Percentiles rank a stretch among this genome's conserved stretches.
These are phyloP conservation scores for Teratosphaeria epicoccoides DNA, from an alignment of 2,329 filamentous ascomycete species.

Conservation along the genomic window DNA sequence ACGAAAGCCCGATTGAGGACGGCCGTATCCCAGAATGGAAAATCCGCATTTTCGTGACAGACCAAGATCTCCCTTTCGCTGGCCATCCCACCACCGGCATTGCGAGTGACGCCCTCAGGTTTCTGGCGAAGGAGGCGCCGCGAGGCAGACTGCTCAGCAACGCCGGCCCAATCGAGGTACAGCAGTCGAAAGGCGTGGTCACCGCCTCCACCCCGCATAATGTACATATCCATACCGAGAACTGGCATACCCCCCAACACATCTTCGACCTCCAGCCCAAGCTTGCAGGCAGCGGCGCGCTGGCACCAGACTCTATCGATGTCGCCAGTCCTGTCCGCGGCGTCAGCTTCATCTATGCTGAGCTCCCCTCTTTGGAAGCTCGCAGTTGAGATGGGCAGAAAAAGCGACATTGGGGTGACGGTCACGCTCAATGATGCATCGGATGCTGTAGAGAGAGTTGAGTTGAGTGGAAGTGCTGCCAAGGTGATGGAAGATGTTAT, in stretches of 20 bases:
- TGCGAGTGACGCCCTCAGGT: constrained; percentile 36
- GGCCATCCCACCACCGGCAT: constrained; percentile 49
- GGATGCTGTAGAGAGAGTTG: constrained; percentile 30
- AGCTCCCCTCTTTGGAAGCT: constrained; percentile 49
- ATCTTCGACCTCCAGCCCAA: constrained; percentile 28
- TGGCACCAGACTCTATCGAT: constrained; percentile 8
- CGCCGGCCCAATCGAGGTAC: constrained; percentile 33
- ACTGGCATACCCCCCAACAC: constrained; percentile 20
- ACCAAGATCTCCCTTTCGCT: constrained; percentile 45
- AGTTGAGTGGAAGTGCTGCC: constrained; percentile 34
- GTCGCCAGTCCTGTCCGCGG: constrained; percentile 53
- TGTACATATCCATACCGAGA: constrained; percentile 47
- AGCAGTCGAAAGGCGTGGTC: constrained; percentile 37
- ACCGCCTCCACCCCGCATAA: constrained; percentile 57
- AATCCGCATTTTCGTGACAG: constrained; percentile 45
- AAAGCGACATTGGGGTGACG: constrained; percentile 39
- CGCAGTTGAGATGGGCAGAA: constrained; percentile 43
- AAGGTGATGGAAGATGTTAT: constrained; percentile 32
- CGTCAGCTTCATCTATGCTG: constrained; percentile 60
- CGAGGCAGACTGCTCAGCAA: constrained; percentile 33
- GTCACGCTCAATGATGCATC: constrained; percentile 31
- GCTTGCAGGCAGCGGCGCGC: constrained; percentile 12
- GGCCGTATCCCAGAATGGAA: constrained; percentile 26
- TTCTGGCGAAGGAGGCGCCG: constrained; percentile 15
- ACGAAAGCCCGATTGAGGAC: constrained; percentile 21